A percentile compares a stretch with the other conserved stretches of the same genome.
Evolutionary conservation across 768 basidiomycete species (phyloP).

Genomic region (Tremella yokohamensis): DNA sequence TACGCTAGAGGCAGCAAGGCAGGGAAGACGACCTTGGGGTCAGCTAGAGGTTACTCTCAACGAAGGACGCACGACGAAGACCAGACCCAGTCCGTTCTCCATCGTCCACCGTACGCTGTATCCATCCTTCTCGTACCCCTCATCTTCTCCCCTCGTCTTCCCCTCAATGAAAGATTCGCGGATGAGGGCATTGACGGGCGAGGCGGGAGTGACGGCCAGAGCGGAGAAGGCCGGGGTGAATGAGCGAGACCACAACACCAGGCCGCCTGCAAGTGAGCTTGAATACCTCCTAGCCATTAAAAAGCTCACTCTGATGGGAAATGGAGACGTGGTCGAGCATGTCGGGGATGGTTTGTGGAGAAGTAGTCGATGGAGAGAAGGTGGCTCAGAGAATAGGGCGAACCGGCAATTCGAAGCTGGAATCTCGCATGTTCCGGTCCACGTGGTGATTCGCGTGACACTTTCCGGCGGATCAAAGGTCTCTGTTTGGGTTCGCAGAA

Average conservation of each 20-base stretch:
- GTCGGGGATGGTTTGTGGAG: not conserved
- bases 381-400: not conserved
- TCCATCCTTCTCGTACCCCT: constrained; percentile 88
- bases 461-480: too few species aligned
- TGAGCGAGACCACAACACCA: constrained; percentile 90
- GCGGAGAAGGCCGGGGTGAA: constrained; percentile 82
- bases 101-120: constrained; percentile 93
- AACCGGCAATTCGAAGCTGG: too few species aligned
- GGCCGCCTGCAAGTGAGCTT: constrained; percentile 61
- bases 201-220: constrained; percentile 66
- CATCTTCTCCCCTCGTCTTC: constrained; percentile 57
- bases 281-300: not conserved
- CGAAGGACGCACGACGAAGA: constrained; percentile 75
- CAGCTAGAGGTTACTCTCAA: constrained; percentile 12
- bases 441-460: too few species aligned
- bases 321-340: constrained; percentile 98
- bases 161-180: constrained; percentile 90
- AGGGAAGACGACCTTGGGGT: constrained; percentile 81
- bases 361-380: not conserved
- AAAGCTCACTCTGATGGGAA: constrained; percentile 72
- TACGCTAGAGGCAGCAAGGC: constrained; percentile 92
- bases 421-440: too few species aligned
- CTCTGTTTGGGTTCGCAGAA: too few species aligned
- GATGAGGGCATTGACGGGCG: constrained; percentile 82
- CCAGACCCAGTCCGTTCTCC: constrained; percentile 89